A percentile compares a stretch with the other conserved stretches of the same genome.
These are phyloP conservation scores for Magnaporthales sp. DNA, from an alignment of 2,329 filamentous ascomycete species.

Conservation along the genomic window DNA sequence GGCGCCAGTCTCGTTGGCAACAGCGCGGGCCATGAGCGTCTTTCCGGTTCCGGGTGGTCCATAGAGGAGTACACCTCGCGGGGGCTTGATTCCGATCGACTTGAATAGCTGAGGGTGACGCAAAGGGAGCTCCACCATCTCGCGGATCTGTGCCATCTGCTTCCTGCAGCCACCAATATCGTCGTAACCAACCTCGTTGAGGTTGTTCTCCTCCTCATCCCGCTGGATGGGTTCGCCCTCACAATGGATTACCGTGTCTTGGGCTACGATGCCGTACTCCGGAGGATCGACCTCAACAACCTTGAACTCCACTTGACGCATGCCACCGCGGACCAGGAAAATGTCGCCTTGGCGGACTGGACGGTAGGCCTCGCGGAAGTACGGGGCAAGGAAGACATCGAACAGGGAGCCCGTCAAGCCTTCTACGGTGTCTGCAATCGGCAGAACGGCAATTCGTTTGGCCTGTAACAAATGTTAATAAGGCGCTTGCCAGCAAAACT, in stretches of 20 bases:
- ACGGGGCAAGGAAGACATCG: conserved; percentile 97
- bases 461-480: conserved; percentile 45
- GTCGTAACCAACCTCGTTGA: conserved; percentile 98
- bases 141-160: conserved; percentile 99
- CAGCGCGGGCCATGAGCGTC: conserved; percentile 96
- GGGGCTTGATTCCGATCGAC: conserved; percentile 99
- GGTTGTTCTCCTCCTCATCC: conserved; percentile 97
- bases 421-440: conserved; percentile 96
- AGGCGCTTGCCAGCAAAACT: conserved; percentile 6
- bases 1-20: conserved; percentile 96
- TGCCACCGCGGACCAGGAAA: conserved; percentile 94
- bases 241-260: conserved; percentile 98
- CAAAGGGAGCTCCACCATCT: conserved; percentile 94
- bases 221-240: conserved; percentile 89
- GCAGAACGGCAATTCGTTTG: conserved; percentile 96
- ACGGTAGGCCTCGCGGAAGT: conserved; percentile 98
- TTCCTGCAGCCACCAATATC: conserved; percentile 99
- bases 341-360: conserved; percentile 95
- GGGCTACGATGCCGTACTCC: conserved; percentile 96
- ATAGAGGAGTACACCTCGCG: conserved; percentile 92
- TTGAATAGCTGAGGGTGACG: conserved; percentile 99
- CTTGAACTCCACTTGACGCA: conserved; percentile 99
- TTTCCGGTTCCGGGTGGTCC: conserved; percentile 98
- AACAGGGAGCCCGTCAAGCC: conserved; percentile 96
- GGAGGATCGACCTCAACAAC: conserved; percentile 97